Evolutionary conservation across 106 monocot species (phyloP).

Genomic region (Dioscorea alata): DNA sequence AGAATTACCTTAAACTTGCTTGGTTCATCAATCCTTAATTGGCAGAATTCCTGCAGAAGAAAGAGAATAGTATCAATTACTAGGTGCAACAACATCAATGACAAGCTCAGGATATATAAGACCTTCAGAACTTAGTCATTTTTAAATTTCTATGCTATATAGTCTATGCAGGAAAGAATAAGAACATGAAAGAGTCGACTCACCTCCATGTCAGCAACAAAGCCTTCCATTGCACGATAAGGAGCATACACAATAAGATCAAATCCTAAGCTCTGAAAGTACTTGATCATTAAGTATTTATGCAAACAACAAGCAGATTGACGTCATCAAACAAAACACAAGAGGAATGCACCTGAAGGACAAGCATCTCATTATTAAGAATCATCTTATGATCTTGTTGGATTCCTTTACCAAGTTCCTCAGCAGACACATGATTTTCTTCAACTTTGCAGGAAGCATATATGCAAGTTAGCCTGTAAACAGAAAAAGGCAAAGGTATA

Average conservation of each 20-base stretch:
- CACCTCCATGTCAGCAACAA: constrained; percentile 79
- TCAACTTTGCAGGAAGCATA: constrained; percentile 95
- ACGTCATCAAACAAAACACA: neutral
- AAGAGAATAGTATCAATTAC: neutral
- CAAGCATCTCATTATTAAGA: constrained; percentile 92
- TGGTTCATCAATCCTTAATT: constrained; percentile 20
- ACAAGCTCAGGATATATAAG: neutral
- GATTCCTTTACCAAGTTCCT: constrained; percentile 97
- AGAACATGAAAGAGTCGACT: neutral
- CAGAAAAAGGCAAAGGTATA: too few relatives aligned
- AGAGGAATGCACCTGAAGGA: constrained; percentile 53
- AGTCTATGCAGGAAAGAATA: neutral
- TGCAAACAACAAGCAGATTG: too few relatives aligned
- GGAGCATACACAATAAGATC: constrained; percentile 98
- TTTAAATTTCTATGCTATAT: neutral
- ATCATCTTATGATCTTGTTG: constrained; percentile 94
- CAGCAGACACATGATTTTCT: constrained; percentile 98
- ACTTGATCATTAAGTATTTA: constrained; percentile 5
- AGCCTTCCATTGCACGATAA: constrained; percentile 84
- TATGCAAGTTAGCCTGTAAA: constrained; percentile 88
- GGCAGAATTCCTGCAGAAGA: constrained; percentile 43
- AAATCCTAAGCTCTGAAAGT: constrained; percentile 69
- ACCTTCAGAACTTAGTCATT: neutral
- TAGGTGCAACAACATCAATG: neutral
- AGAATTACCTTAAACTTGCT: constrained; percentile 51